A percentile compares a stretch with the other conserved stretches of the same genome.
Conservation (phyloP, 1,284 basidiomycete species). For the Mycena citricolor region DNA sequence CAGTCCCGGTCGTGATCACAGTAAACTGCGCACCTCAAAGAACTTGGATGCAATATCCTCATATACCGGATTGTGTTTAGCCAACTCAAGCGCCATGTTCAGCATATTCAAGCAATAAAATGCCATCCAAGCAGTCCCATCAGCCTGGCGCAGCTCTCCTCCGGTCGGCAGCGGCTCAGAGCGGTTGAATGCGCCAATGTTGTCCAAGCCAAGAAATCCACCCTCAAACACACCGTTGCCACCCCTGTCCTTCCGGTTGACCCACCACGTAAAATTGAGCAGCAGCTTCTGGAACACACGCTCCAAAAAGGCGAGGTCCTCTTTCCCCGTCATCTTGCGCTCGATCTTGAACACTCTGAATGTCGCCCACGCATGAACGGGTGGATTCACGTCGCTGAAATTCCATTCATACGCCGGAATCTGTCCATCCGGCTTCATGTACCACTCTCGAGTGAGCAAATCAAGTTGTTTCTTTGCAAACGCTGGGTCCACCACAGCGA, state of each 20-base stretch:
- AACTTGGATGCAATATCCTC: conserved; percentile 99
- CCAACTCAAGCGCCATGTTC: conserved; percentile 95
- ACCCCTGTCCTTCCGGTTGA: conserved; percentile 94
- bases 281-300: conserved; percentile 97
- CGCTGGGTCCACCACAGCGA: conserved; percentile 91
- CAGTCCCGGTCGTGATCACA: conserved; percentile 7
- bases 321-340: conserved; percentile 88
- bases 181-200: conserved; percentile 97
- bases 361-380: conserved; percentile 97
- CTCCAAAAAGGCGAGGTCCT: conserved; percentile 92
- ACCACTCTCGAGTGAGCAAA: conserved; percentile 96
- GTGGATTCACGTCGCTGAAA: conserved; percentile 95
- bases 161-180: conserved; percentile 96
- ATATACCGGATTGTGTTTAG: conserved; percentile 96
- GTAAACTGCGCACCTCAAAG: conserved; percentile 68
- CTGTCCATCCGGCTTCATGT: conserved; percentile 97
- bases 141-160: conserved; percentile 89
- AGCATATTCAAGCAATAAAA: conserved; percentile 98
- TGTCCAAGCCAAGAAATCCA: conserved; percentile 96
- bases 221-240: conserved; percentile 98
- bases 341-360: conserved; percentile 99
- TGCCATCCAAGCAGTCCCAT: conserved; percentile 99
- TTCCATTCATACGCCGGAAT: conserved; percentile 99
- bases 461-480: conserved; percentile 99
- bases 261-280: conserved; percentile 99